Percentiles rank a stretch among this genome's conserved stretches.
phyloP scores from a whole-genome alignment of 352 stramenopile genomes.

The Peronospora belbahrii region DNA sequence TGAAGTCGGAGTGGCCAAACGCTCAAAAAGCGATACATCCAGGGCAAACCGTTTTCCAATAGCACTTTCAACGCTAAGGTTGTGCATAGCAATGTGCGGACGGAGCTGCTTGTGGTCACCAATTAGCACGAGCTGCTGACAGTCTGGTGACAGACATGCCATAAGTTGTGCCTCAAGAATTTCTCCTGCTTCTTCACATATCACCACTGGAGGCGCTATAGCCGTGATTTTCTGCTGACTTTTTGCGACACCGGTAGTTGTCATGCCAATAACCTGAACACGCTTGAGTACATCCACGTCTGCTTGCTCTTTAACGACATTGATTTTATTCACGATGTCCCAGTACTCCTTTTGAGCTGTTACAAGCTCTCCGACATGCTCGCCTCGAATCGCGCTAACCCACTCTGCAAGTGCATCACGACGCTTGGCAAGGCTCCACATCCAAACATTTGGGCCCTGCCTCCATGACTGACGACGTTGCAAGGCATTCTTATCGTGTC shows the following conservation, averaged over 20 bases:
- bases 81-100: conserved; percentile 66
- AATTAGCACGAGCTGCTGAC: conserved; percentile 83
- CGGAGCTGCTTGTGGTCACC: conserved; percentile 84
- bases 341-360: conserved; percentile 27
- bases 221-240: conserved; percentile 53
- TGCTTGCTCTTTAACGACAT: conserved; percentile 21
- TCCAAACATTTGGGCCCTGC: conserved; percentile 19
- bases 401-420: conserved; percentile 19
- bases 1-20: conserved; percentile 33
- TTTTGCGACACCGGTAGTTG: conserved; percentile 73
- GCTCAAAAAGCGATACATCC: conserved; percentile 82
- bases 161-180: conserved; percentile 71
- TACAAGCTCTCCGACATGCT: conserved; percentile 18
- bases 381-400: conserved; percentile 8
- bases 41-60: conserved; percentile 51
- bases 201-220: conserved; percentile 56
- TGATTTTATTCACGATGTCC: conserved; percentile 24
- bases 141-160: conserved; percentile 45
- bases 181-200: conserved; percentile 86
- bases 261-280: conserved; percentile 72
- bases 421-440: conserved; percentile 23
- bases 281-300: conserved; percentile 22
- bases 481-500: conserved; percentile 9
- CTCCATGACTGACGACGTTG: not conserved
- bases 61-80: conserved; percentile 47